These are phyloP conservation scores for Kalaharituber pfeilii DNA, from an alignment of 2,329 filamentous ascomycete species.

Conservation along the genomic window DNA sequence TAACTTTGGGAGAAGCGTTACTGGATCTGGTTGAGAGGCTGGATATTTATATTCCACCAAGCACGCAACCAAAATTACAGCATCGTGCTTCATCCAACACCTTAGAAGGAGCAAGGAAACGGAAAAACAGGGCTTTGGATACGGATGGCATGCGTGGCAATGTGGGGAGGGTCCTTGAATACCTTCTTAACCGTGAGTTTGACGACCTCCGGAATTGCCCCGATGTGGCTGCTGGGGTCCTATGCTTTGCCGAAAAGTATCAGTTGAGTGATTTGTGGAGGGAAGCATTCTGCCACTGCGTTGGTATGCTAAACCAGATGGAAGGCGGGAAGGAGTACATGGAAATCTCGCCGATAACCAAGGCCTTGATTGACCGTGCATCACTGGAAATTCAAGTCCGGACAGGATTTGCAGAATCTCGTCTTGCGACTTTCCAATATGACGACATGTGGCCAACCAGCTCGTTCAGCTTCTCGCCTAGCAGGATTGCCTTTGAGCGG, in stretches of 20 bases:
- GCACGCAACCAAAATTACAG: constrained; percentile 23
- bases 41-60: constrained; percentile 39
- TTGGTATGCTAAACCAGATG: constrained; percentile 43
- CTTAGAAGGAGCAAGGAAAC: not conserved
- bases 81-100: constrained; percentile 10
- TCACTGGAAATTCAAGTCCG: constrained; percentile 45
- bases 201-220: constrained; percentile 47
- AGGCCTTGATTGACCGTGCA: constrained; percentile 44
- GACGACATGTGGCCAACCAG: constrained; percentile 40
- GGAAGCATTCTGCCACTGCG: constrained; percentile 49
- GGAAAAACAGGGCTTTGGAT: constrained; percentile 1
- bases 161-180: constrained; percentile 42
- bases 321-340: constrained; percentile 39
- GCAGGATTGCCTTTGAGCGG: constrained; percentile 40
- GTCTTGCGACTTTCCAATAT: constrained; percentile 42
- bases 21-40: constrained; percentile 44
- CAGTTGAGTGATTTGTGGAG: constrained; percentile 50
- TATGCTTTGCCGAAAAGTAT: constrained; percentile 50
- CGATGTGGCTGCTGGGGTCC: constrained; percentile 41
- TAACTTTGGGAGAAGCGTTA: constrained; percentile 45
- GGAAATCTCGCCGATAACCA: constrained; percentile 42
- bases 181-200: constrained; percentile 41
- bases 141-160: constrained; percentile 22
- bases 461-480: constrained; percentile 27
- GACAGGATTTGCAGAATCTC: constrained; percentile 44